Conservation (phyloP, 2,329 filamentous ascomycete species). For the Thermochaetoides dissita region DNA sequence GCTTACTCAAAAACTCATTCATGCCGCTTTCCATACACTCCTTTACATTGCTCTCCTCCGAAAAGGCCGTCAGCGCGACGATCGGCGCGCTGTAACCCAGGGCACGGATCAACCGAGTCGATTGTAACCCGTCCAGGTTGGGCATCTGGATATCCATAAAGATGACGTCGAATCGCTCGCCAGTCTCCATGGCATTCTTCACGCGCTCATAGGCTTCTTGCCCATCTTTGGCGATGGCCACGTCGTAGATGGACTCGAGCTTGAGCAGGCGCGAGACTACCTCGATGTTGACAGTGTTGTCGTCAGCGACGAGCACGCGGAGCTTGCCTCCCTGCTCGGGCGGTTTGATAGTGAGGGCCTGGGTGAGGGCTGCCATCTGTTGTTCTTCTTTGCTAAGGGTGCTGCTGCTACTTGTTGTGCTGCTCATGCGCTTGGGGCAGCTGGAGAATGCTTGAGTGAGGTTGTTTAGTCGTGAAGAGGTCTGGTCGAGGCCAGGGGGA, state of each 20-base stretch:
- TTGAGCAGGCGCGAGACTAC: conserved; percentile 52
- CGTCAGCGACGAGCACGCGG: conserved; percentile 72
- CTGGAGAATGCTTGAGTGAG: conserved; percentile 71
- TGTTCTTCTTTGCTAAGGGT: conserved; percentile 38
- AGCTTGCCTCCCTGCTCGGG: conserved; percentile 44
- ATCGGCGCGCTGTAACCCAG: conserved; percentile 82
- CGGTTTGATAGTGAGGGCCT: conserved; percentile 44
- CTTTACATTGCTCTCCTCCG: conserved; percentile 77
- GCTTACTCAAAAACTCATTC: conserved; percentile 72
- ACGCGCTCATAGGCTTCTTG: conserved; percentile 82
- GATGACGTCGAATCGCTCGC: conserved; percentile 67
- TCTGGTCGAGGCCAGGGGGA: conserved; percentile 35
- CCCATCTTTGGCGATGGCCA: conserved; percentile 73
- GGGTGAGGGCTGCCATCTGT: conserved; percentile 52
- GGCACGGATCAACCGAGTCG: conserved; percentile 68
- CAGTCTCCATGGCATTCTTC: conserved; percentile 63
- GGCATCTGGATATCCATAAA: conserved; percentile 98
- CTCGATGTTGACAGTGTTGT: conserved; percentile 44
- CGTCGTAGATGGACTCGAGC: conserved; percentile 69
- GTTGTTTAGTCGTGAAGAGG: conserved; percentile 62
- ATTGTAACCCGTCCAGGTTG: conserved; percentile 78
- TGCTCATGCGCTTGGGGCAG: conserved; percentile 24
- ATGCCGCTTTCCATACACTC: conserved; percentile 82
- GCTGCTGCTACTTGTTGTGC: conserved; percentile 43
- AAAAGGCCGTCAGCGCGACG: conserved; percentile 79